phyloP scores from a whole-genome alignment of 106 monocot genomes.

The Apostasia ramifera region DNA sequence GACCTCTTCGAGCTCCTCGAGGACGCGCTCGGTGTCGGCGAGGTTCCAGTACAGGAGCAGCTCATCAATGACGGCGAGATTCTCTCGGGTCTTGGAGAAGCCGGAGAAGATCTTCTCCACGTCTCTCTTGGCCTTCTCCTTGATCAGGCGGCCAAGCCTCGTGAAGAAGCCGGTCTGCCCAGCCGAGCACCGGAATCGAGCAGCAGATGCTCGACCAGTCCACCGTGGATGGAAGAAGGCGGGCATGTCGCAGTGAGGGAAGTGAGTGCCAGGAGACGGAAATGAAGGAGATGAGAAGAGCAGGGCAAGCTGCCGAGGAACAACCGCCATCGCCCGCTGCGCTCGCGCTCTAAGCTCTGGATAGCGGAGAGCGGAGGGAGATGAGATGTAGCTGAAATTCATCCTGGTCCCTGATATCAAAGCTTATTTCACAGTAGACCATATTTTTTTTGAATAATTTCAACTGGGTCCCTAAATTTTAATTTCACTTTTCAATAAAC shows the following conservation, averaged over 20 bases:
- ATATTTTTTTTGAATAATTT: too few species aligned
- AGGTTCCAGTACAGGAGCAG: slow-evolving; percentile 97
- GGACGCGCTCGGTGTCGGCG: slow-evolving; percentile 77
- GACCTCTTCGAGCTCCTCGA: slow-evolving; percentile 96
- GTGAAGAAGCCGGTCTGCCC: slow-evolving; percentile 84
- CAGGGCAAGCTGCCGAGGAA: slow-evolving; percentile 19
- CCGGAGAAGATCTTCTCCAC: slow-evolving; percentile 94
- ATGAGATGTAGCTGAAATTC: too few species aligned
- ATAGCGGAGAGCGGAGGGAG: neutral
- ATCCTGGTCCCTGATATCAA: too few species aligned
- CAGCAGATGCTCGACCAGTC: neutral
- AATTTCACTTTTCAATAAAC: too few species aligned
- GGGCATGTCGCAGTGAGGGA: neutral
- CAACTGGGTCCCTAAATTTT: too few species aligned
- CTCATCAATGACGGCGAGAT: slow-evolving; percentile 90
- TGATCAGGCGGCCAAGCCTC: slow-evolving; percentile 67
- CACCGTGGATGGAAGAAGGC: neutral
- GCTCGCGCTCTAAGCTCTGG: neutral
- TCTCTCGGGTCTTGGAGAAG: slow-evolving; percentile 86
- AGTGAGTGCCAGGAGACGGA: neutral
- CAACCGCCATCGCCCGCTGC: slow-evolving; percentile 13
- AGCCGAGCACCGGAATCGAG: slow-evolving; percentile 45
- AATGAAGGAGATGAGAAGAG: slow-evolving; percentile 14
- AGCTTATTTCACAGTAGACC: too few species aligned
- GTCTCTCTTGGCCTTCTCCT: slow-evolving; percentile 96